Conservation (phyloP, 2,329 filamentous ascomycete species). For the Hortaea werneckii region DNA sequence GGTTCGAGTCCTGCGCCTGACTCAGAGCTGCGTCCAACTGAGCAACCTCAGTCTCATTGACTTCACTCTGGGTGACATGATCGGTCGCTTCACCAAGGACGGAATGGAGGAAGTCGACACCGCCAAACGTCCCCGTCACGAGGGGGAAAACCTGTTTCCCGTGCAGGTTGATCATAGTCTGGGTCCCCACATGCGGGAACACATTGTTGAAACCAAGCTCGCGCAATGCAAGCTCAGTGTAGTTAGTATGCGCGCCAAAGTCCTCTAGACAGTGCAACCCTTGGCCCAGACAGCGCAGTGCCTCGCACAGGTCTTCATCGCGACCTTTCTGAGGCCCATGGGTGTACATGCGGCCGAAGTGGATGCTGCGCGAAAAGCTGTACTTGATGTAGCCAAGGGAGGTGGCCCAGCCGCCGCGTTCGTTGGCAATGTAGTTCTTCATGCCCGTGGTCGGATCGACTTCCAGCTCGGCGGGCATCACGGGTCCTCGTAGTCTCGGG, state of each 20-base stretch:
- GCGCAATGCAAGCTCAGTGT: conserved; percentile 42
- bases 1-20: conserved; percentile 26
- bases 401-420: conserved; percentile 77
- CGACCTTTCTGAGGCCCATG: conserved; percentile 31
- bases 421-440: conserved; percentile 99
- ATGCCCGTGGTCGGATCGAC: conserved; percentile 60
- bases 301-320: conserved; percentile 39
- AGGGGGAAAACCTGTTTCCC: conserved; percentile 41
- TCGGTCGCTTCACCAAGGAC: conserved; percentile 42
- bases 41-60: conserved; percentile 38
- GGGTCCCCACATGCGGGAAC: conserved; percentile 42
- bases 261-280: conserved; percentile 46
- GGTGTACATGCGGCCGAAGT: conserved; percentile 39
- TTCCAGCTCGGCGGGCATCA: conserved; percentile 40
- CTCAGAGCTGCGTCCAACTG: conserved; percentile 36
- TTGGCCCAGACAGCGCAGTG: conserved; percentile 41
- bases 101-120: conserved; percentile 37
- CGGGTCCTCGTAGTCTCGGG: conserved; percentile 67
- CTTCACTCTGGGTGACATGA: conserved; percentile 39
- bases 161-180: conserved; percentile 35
- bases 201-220: conserved; percentile 43
- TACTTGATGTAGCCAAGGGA: conserved; percentile 56
- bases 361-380: conserved; percentile 38
- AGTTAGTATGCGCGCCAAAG: conserved; percentile 47
- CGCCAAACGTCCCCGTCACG: conserved; percentile 46